Evolutionary conservation across 2,329 filamentous ascomycete species (phyloP), one percentile per base, ranked within the genome.

Genomic region (Aspergillus fructus): DNA sequence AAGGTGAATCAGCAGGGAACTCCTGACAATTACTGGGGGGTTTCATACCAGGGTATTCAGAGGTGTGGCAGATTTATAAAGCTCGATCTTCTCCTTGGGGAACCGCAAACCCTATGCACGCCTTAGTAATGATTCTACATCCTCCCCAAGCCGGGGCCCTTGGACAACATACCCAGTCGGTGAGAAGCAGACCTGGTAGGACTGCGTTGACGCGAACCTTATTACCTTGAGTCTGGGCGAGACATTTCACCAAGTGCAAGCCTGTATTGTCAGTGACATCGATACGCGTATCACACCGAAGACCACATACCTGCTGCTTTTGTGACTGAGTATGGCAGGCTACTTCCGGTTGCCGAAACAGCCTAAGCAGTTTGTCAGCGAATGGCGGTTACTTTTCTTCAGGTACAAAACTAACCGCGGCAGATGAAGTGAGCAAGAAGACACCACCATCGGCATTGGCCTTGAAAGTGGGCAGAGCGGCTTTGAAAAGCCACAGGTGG

Each of bases 271-370:
- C 15, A 62, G 53, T 43, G 21, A 51, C n/a, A 11, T 23, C 33
- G 21, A 33, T 39, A 19, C 15, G 21, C 21, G 4, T 15, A 43
- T 21, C 8, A 49, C 74, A 57, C 27, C 8, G 43, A 19, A 58
- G 15, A 13, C 27, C 17, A 39, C 39, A 37, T 70, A 75, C 88
- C 84, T 11, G 90, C 90, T 0, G 90, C 84, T 71, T 94, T 94
- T 39, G 89, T 89, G 17, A 93, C 87, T 0, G 86, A 80, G 67
- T 94, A 94, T 3, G 90, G 84, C 87, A 87, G 82, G 42, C 80
- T 83, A 63, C 81, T 84, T 4, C 84, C 84, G 52, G 68, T 70
- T 51, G 82, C 71, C n/a, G 76, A 68, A 59, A 81, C 63, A 46
- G 80, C 80, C 80, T 82, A 59, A 21, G 37, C 30, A n/a, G 48